These are phyloP conservation scores for Colletotrichum scovillei DNA, from an alignment of 2,329 filamentous ascomycete species.

Conservation along the genomic window DNA sequence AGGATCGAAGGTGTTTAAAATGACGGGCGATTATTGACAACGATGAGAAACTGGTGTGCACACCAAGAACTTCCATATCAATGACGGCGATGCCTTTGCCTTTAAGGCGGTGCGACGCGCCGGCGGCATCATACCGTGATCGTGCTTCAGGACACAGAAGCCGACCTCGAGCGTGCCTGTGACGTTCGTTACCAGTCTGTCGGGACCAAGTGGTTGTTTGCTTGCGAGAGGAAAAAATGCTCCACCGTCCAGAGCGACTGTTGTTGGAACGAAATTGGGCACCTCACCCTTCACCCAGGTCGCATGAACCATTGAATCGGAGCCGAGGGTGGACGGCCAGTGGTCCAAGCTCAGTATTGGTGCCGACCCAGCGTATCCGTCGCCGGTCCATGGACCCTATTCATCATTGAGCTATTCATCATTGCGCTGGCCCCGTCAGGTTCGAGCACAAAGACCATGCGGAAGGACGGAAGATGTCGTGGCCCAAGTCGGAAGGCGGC, in stretches of 20 bases:
- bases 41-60: neutral
- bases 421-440: neutral
- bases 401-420: neutral
- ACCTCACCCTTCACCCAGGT: neutral
- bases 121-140: neutral
- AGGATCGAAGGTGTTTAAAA: neutral
- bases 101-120: neutral
- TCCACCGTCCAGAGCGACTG: neutral
- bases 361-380: too few relatives aligned
- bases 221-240: neutral
- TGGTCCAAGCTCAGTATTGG: neutral
- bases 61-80: neutral
- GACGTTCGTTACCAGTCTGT: slow-evolving; percentile 2
- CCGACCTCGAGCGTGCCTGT: neutral
- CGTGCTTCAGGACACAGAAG: neutral
- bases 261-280: neutral
- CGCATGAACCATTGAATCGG: neutral
- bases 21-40: neutral
- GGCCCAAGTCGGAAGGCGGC: neutral
- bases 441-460: neutral
- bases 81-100: neutral
- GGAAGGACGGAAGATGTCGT: neutral
- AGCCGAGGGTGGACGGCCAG: neutral
- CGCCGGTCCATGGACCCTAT: too few relatives aligned
- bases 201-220: neutral